Evolutionary conservation across 2,329 filamentous ascomycete genomes (phyloP), one percentile per base, ranked within the genome.

Genomic region (Purpureocillium lavendulum): DNA sequence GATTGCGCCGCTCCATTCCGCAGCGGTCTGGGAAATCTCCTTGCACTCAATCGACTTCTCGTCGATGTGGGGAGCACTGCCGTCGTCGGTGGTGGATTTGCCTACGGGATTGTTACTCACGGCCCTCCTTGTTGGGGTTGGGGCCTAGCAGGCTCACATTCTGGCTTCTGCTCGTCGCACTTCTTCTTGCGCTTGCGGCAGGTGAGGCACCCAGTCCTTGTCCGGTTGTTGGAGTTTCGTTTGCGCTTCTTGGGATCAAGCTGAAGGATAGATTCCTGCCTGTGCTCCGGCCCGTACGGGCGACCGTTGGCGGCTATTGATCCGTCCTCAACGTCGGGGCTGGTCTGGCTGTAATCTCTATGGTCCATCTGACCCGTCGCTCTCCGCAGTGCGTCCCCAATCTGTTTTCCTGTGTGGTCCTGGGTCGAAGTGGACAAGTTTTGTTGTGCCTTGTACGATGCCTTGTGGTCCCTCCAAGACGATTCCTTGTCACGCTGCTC

Each of bases 171-270:
- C 67, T 97, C 92, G 57, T 97, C 90, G 57, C 92, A 97, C 65
- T 97, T 97, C 78, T 97, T 97, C 74, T 97, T 97, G 43, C 90
- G 77, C 57, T 79, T 78, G 44, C 90, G 76, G 59, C 90, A 97
- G 6, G 90, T 97, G 63, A 94, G 79, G 60, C 90, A 97, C 26
- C 89, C 88, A 9, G 89, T 96, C 66, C 97, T 97, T 15, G 90
- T 96, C 43, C 90, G 77, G 61, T 96, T 95, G 65, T 87, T 94
- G 55, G 96, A 97, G 55, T 87, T 86, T 30, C 82, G 73, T 61
- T 86, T 86, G 36, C 82, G 66, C 59, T 83, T 84, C 60, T 84
- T 84, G 4, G 74, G 69, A 48, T 82, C 77, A 5, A 73, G 72
- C 52, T 78, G 74, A 29, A 77, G 60, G 24, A 69, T 51, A 1